These are phyloP conservation scores for Triangularia verruculosa DNA, from an alignment of 2,329 filamentous ascomycete genomes.

Conservation along the genomic window DNA sequence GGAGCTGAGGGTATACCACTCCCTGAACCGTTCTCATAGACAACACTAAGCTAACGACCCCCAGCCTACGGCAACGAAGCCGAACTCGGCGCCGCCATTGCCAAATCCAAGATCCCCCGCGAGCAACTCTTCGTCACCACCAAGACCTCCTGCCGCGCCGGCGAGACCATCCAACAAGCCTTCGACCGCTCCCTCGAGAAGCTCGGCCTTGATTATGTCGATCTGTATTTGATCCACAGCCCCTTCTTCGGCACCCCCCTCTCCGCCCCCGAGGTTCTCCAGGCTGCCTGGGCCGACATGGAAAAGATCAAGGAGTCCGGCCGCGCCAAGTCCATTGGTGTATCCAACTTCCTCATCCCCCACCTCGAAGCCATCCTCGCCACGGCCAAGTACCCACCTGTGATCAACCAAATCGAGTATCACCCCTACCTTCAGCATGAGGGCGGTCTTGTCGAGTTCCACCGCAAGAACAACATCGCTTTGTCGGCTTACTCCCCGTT, in stretches of 20 bases:
- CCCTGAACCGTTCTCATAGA: too few relatives aligned
- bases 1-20: slow-evolving; percentile 59
- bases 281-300: slow-evolving; percentile 56
- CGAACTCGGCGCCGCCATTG: slow-evolving; percentile 70
- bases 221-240: slow-evolving; percentile 65
- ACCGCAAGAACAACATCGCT: slow-evolving; percentile 55
- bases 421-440: slow-evolving; percentile 71
- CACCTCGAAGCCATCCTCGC: slow-evolving; percentile 56
- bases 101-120: slow-evolving; percentile 60
- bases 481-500: slow-evolving; percentile 56
- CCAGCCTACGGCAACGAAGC: slow-evolving; percentile 64
- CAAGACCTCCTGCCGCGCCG: slow-evolving; percentile 45
- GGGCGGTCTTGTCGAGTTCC: slow-evolving; percentile 53
- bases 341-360: slow-evolving; percentile 67
- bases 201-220: slow-evolving; percentile 67
- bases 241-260: slow-evolving; percentile 47
- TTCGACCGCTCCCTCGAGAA: slow-evolving; percentile 60
- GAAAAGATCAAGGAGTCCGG: slow-evolving; percentile 66
- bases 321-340: slow-evolving; percentile 67
- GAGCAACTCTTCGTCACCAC: slow-evolving; percentile 67
- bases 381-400: slow-evolving; percentile 61
- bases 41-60: too few relatives aligned
- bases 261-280: slow-evolving; percentile 50
- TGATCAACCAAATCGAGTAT: slow-evolving; percentile 77
- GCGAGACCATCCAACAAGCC: slow-evolving; percentile 44